Base-by-base conservation (phyloP, 441 rosid species). In the Pelargonium fulgidum region DNA sequence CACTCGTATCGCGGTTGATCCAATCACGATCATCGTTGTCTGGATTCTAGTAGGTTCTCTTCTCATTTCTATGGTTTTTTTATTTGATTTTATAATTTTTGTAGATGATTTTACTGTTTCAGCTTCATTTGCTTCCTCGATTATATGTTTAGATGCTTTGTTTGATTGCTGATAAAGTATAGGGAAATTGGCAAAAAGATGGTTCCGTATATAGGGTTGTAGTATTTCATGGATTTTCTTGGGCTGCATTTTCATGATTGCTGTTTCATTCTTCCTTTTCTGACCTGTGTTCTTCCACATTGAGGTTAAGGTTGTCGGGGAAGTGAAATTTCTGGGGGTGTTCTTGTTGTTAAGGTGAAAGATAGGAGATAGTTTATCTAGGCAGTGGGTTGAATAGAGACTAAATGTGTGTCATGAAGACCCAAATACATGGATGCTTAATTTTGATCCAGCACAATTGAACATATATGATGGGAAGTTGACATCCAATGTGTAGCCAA, bases 1-100 rank as follows among this genome's bases (percentile, higher is more conserved):
- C 84, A 19, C 67, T 83, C 58, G 82, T 80, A 5, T 82, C 87
- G 14, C 89, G 96, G 64, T 82, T 91, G 85, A 80, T 86, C 72
- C 79, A 83, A 62, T 75, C 79, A 36, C 73, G 79, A 70, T 50
- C 84, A 36, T 81, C 89, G 16, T 41, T 81, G n/a, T 9, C 83
- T 29, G 48, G 74, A 65, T 48, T 80, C 45, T 72, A 79, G 97
- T 89, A 80, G 77, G 85, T 77, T 65, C 3, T 52, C 66, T 33
- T 22, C 59, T 50, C 52, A n/a, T 7, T 48, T 64, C 52, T 6
- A 4, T 19, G 62, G 36, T 56, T 1, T 26, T 36, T 36, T 36
- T 36, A 0, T 36, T 36, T 29, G 0, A 3, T 29, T 29, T 29
- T 29, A 50, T 26, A 68, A 36, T 44, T 36, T 42, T 52, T 52